Conservation (phyloP, 1,139 yeast genomes). For the Magnusiomyces clavatus region DNA sequence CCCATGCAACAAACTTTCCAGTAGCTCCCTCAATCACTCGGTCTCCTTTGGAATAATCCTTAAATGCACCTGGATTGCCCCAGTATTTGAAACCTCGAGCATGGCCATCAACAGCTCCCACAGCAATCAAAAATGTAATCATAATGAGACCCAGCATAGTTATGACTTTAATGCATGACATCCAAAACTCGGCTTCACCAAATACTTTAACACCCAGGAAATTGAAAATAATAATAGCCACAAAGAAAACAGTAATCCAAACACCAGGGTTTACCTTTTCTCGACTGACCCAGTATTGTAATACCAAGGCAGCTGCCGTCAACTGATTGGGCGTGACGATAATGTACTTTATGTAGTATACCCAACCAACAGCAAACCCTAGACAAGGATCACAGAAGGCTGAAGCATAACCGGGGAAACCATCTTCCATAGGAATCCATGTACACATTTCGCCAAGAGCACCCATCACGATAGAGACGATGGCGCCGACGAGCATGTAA, state of each 20-base stretch:
- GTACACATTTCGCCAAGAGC: conserved; percentile 74
- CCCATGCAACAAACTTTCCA: conserved; percentile 59
- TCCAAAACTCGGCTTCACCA: conserved; percentile 65
- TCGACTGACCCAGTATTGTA: conserved; percentile 54
- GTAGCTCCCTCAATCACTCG: conserved; percentile 30
- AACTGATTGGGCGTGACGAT: conserved; percentile 56
- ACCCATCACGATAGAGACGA: conserved; percentile 62
- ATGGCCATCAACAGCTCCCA: conserved; percentile 63
- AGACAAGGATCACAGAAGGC: conserved; percentile 63
- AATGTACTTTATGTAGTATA: conserved; percentile 54
- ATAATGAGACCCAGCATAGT: conserved; percentile 66
- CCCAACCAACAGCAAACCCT: conserved; percentile 70
- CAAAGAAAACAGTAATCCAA: conserved; percentile 71
- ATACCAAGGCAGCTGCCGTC: conserved; percentile 50
- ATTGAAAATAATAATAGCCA: conserved; percentile 43
- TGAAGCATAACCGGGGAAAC: conserved; percentile 62
- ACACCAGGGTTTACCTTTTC: conserved; percentile 47
- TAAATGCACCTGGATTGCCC: conserved; percentile 57
- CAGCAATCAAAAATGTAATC: conserved; percentile 59
- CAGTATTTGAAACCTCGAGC: conserved; percentile 62
- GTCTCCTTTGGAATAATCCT: conserved; percentile 32
- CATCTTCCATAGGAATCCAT: conserved; percentile 58
- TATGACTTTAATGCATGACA: conserved; percentile 58
- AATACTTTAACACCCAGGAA: conserved; percentile 55
- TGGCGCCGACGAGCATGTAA: conserved; percentile 51